phyloP scores from a whole-genome alignment of 768 basidiomycete genomes.

The Steccherinum ochraceum region DNA sequence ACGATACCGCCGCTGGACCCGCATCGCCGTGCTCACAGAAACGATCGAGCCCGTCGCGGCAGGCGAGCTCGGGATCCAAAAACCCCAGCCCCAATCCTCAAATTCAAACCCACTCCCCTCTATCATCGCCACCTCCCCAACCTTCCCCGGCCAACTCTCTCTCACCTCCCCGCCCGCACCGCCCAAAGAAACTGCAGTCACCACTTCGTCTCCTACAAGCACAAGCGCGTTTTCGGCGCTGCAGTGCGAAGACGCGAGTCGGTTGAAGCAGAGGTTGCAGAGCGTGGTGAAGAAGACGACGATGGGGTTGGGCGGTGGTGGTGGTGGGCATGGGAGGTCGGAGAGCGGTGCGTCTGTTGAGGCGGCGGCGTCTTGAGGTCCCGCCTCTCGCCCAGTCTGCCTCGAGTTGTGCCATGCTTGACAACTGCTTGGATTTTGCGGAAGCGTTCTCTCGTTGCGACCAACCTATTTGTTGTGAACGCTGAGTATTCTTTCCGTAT shows the following conservation, averaged over 20 bases:
- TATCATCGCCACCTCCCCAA: neutral
- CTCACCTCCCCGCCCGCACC: neutral
- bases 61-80: slow-evolving; percentile 21
- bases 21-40: slow-evolving; percentile 74
- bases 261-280: neutral
- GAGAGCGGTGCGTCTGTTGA: too few species aligned
- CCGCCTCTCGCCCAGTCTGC: too few species aligned
- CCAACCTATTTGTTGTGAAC: too few species aligned
- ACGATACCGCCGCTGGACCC: slow-evolving; percentile 79
- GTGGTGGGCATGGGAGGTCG: neutral
- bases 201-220: neutral
- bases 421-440: too few species aligned
- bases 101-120: neutral
- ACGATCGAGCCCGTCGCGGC: slow-evolving; percentile 49
- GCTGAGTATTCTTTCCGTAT: too few species aligned
- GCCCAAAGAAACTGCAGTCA: neutral
- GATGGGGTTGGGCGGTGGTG: neutral
- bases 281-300: neutral
- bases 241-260: neutral
- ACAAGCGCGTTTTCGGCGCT: too few species aligned
- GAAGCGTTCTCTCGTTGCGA: too few species aligned
- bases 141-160: neutral
- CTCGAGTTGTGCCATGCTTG: too few species aligned
- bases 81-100: neutral
- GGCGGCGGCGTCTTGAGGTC: too few species aligned